Evolutionary conservation across 179 eudicot genomes (phyloP).

Genomic region (Kewa caespitosa): DNA sequence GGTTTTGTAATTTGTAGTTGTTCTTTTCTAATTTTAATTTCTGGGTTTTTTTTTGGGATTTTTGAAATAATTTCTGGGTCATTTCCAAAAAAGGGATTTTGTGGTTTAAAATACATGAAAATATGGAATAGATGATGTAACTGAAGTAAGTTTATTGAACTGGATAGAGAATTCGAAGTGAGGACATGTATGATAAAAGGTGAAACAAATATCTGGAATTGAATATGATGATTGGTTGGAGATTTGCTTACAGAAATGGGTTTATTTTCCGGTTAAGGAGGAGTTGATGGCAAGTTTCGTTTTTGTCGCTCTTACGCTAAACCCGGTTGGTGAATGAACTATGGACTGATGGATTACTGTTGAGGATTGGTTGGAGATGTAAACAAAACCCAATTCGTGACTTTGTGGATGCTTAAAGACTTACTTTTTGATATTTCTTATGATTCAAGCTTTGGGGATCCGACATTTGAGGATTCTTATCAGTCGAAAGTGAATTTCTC

Average conservation of each 20-base stretch:
- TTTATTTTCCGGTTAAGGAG: neutral
- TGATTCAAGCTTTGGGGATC: too few relatives aligned
- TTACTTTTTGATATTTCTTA: too few relatives aligned
- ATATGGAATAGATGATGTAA: neutral
- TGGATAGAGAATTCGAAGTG: neutral
- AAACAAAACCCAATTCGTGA: neutral
- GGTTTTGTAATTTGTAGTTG: neutral
- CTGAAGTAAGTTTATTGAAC: neutral
- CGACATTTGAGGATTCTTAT: too few relatives aligned
- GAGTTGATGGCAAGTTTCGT: neutral
- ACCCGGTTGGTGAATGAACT: neutral
- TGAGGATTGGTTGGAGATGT: neutral
- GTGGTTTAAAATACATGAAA: neutral
- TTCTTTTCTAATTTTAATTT: neutral
- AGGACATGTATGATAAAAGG: neutral
- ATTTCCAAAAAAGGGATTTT: neutral
- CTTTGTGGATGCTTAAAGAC: neutral
- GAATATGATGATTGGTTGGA: neutral
- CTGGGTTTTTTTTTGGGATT: neutral
- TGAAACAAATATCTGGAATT: neutral
- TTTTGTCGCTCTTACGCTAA: neutral
- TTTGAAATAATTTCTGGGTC: neutral
- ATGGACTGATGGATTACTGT: neutral
- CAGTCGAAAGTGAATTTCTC: too few relatives aligned
- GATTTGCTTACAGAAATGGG: neutral